Evolutionary conservation across 1,284 basidiomycete genomes (phyloP).

Genomic region (Rhodotorula sp.): DNA sequence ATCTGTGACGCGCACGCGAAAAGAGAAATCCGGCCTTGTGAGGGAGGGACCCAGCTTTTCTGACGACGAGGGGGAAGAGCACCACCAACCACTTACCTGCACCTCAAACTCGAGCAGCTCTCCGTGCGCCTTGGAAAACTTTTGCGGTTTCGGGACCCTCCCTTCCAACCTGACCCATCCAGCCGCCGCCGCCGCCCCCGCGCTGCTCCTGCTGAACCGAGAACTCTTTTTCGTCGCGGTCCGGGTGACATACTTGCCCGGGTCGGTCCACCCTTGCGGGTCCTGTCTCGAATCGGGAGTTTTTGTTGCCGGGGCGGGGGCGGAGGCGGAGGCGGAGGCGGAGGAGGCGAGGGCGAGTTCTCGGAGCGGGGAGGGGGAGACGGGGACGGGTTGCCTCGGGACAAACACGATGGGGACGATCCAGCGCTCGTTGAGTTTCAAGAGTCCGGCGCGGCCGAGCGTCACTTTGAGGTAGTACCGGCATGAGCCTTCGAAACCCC

Average conservation of each 20-base stretch:
- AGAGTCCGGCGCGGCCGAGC: slow-evolving; percentile 27
- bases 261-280: slow-evolving; percentile 27
- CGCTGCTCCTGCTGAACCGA: background rate
- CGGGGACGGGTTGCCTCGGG: slow-evolving; percentile 23
- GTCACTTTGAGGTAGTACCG: slow-evolving; percentile 42
- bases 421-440: slow-evolving; percentile 40
- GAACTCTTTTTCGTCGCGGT: slow-evolving; percentile 8
- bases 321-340: too few species aligned
- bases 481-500: slow-evolving; percentile 25
- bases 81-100: background rate
- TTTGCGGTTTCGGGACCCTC: slow-evolving; percentile 15
- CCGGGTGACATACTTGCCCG: slow-evolving; percentile 21
- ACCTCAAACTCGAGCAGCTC: slow-evolving; percentile 26
- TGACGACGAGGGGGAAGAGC: too few species aligned
- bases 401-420: slow-evolving; percentile 38
- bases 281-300: slow-evolving; percentile 11
- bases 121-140: slow-evolving; percentile 11
- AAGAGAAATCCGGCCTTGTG: too few species aligned
- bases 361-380: slow-evolving; percentile 13
- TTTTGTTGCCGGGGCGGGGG: background rate
- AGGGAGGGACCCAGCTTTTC: background rate
- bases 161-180: slow-evolving; percentile 24
- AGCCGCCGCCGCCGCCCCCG: background rate
- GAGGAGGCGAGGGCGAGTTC: slow-evolving; percentile 4
- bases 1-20: slow-evolving; percentile 9